A percentile compares a stretch with the other conserved stretches of the same genome.
These are phyloP conservation scores for Candida dubliniensis DNA, from an alignment of 1,139 yeast genomes.

Conservation along the genomic window DNA sequence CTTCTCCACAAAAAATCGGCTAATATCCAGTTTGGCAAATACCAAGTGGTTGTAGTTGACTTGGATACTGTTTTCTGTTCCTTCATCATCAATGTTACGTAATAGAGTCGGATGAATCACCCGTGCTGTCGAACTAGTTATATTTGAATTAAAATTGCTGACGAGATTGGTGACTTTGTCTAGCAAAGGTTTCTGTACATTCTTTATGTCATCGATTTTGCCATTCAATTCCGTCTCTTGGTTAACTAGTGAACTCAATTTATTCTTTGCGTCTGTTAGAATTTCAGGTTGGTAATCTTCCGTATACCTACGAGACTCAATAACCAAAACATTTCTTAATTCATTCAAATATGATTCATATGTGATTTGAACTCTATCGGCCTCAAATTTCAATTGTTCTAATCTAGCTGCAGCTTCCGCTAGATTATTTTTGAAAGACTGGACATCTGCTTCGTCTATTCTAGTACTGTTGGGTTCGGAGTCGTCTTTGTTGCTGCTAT, in stretches of 20 bases:
- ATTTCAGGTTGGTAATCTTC: conserved; percentile 25
- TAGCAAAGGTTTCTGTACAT: conserved; percentile 37
- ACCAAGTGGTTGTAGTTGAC: conserved; percentile 22
- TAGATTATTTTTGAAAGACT: neutral
- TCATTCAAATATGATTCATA: conserved; percentile 29
- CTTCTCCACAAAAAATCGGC: conserved; percentile 22
- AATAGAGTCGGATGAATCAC: conserved; percentile 5
- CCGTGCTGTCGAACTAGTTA: conserved; percentile 12
- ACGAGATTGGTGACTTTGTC: conserved; percentile 33
- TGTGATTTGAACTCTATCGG: conserved; percentile 26
- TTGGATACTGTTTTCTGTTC: conserved; percentile 11
- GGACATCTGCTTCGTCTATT: neutral
- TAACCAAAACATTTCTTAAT: conserved; percentile 22
- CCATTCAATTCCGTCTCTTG: conserved; percentile 20
- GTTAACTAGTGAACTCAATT: conserved; percentile 21
- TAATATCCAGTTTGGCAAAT: conserved; percentile 22
- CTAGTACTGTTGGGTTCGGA: neutral
- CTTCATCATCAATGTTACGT: conserved; percentile 7
- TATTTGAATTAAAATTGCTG: conserved; percentile 23
- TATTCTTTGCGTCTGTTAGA: conserved; percentile 12
- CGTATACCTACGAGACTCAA: conserved; percentile 15
- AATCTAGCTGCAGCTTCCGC: conserved; percentile 14
- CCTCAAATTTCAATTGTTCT: conserved; percentile 26
- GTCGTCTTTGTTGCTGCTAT: neutral
- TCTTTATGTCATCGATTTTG: conserved; percentile 28